Base-by-base conservation (phyloP, 108 stramenopile species). In the Fistulifera pelliculosa region DNA sequence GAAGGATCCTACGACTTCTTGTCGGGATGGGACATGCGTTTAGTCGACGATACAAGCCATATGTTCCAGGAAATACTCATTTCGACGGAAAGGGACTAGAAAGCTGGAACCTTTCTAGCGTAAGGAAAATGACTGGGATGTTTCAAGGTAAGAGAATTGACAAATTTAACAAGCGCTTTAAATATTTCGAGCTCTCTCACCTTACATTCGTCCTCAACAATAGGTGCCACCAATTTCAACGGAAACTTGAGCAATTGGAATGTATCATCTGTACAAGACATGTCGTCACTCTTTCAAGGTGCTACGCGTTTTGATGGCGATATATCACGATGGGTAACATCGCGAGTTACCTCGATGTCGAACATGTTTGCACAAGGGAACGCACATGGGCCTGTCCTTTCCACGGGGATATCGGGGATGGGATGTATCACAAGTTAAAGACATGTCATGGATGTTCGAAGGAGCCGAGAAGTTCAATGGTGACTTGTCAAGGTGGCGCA, bases 231-330 rank as follows among this genome's bases (percentile, higher is more conserved):
- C 7, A 35, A 18, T 21, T 77, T 77, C 45, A 62, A 66, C 58
- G 69, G 67, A 41, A 49, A 61, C 39, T 49, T 79, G 14, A 47
- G 43, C 27, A 26, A 42, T 1, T 79, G 74, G 74, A 49, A 68
- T 38, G 38, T 50, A 15, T 13, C 13, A 12, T 28, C 16, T 10
- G 51, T 44, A 17, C 21, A 41, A 11, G 21, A 1, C 12, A 54
- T 68, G 38, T 40, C 38, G 11, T 23, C 26, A 2, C 60, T 74
- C 54, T 74, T 74, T 59, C 15, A 13, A 14, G 54, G 26, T n/a
- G 62, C 65, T 1, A 1, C 25, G 12, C 19, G 7, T 12, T 65
- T 73, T 27, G 47, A 66, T 39, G n/a, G 49, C 11, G 55, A 61
- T 38, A 47, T 69, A 8, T 27, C 55, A 4, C 18, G 19, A 45